These are phyloP conservation scores for Aspergillus quadrilineatus DNA, from an alignment of 2,329 filamentous ascomycete genomes.

Conservation along the genomic window DNA sequence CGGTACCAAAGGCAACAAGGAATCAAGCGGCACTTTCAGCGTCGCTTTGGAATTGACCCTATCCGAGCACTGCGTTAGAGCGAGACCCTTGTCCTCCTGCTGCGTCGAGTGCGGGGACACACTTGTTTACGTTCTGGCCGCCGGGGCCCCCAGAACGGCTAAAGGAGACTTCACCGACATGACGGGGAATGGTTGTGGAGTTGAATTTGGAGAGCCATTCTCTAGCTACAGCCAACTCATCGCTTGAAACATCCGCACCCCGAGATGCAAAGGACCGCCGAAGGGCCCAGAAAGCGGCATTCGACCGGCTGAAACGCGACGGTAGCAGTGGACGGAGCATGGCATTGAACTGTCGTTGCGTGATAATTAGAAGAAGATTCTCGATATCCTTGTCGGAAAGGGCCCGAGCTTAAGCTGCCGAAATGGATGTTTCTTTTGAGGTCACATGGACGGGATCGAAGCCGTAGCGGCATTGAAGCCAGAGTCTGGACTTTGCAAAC, in stretches of 20 bases:
- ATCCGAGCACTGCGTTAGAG: slow-evolving; percentile 17
- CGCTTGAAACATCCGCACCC: slow-evolving; percentile 24
- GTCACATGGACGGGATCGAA: slow-evolving; percentile 13
- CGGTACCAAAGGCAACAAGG: slow-evolving; percentile 56
- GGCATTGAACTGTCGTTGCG: slow-evolving; percentile 5
- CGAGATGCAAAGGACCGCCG: slow-evolving; percentile 30
- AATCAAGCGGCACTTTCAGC: slow-evolving; percentile 55
- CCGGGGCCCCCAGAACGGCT: slow-evolving; percentile 65
- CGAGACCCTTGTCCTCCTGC: neutral
- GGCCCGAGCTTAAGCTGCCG: slow-evolving; percentile 1
- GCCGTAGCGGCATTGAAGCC: neutral
- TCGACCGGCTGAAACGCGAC: slow-evolving; percentile 11
- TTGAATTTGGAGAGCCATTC: slow-evolving; percentile 58
- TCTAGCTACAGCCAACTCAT: slow-evolving; percentile 48
- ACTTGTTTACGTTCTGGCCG: slow-evolving; percentile 71
- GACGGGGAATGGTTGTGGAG: slow-evolving; percentile 55
- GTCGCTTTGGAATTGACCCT: slow-evolving; percentile 68
- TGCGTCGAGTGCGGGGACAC: slow-evolving; percentile 25
- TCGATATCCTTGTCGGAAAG: neutral
- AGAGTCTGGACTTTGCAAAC: slow-evolving; percentile 19
- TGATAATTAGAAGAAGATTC: neutral
- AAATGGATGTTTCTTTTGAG: neutral
- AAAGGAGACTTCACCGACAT: slow-evolving; percentile 60
- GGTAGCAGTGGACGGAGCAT: slow-evolving; percentile 11
- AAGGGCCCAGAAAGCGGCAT: slow-evolving; percentile 3